Percentiles rank a stretch among this genome's conserved stretches.
Evolutionary conservation across 441 rosid species (phyloP).

Genomic region (Populus hybrid): DNA sequence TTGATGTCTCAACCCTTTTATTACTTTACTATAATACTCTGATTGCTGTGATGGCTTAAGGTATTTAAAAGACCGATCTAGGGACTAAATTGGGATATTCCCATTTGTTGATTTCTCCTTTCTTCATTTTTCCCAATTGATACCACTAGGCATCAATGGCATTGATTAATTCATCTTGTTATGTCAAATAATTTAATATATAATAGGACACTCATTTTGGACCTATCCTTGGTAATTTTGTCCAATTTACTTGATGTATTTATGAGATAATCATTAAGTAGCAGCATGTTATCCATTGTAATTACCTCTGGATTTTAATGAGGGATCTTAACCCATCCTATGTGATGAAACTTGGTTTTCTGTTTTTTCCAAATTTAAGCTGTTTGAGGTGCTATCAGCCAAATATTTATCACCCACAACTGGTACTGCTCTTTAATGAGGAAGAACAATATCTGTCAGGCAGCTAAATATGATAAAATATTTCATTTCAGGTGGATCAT

Average conservation of each 20-base stretch:
- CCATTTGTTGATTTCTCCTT: background rate
- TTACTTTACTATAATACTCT: background rate
- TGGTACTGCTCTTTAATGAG: background rate
- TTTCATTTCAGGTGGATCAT: background rate
- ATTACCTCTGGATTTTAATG: background rate
- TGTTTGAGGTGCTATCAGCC: background rate
- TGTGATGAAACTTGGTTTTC: background rate
- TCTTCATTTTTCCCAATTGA: background rate
- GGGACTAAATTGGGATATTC: background rate
- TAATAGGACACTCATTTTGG: background rate
- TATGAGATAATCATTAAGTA: too few species aligned
- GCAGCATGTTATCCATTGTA: background rate
- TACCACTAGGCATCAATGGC: background rate
- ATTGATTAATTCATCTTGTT: background rate
- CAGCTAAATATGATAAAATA: background rate
- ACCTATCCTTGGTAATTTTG: background rate
- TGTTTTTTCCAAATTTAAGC: background rate
- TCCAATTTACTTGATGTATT: background rate
- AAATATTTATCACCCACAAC: background rate
- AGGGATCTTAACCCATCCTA: background rate
- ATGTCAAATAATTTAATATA: background rate
- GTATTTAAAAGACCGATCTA: background rate
- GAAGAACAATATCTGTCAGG: background rate
- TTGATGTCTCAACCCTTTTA: constrained; percentile 1
- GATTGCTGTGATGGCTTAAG: constrained; percentile 4